phyloP scores from a whole-genome alignment of 768 basidiomycete species.

The Calocera cornea region DNA sequence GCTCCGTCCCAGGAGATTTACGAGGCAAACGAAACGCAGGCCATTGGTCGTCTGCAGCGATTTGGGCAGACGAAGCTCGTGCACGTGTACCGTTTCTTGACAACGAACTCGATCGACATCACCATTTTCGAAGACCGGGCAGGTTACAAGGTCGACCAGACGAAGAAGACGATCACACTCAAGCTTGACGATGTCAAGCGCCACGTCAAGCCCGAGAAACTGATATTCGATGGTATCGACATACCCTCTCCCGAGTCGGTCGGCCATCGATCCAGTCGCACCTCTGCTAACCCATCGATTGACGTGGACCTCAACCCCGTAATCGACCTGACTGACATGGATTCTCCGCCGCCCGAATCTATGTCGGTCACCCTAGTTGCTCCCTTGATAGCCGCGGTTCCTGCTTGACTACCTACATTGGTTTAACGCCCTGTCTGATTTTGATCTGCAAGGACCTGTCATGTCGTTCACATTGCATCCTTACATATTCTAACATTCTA shows the following conservation, averaged over 20 bases:
- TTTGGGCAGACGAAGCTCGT: slow-evolving; percentile 75
- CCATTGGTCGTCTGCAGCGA: slow-evolving; percentile 68
- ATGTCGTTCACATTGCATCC: too few species aligned
- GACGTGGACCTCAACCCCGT: neutral
- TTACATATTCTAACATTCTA: too few species aligned
- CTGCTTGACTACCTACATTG: too few species aligned
- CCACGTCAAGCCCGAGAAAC: neutral
- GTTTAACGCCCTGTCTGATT: too few species aligned
- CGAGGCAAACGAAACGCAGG: slow-evolving; percentile 68
- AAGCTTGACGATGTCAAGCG: neutral
- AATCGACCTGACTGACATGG: neutral
- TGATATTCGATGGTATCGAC: neutral
- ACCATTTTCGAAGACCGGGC: slow-evolving; percentile 43
- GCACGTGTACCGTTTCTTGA: slow-evolving; percentile 69
- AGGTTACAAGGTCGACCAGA: slow-evolving; percentile 5
- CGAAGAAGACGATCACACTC: neutral
- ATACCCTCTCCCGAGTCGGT: neutral
- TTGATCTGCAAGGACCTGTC: too few species aligned
- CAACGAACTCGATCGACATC: slow-evolving; percentile 76
- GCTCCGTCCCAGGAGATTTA: slow-evolving; percentile 73
- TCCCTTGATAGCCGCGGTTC: too few species aligned
- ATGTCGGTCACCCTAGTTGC: too few species aligned
- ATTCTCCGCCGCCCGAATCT: too few species aligned
- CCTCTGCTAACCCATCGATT: neutral
- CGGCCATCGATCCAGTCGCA: neutral